Conservation (phyloP, 768 basidiomycete species). For the Cystobasidium onofrii region DNA sequence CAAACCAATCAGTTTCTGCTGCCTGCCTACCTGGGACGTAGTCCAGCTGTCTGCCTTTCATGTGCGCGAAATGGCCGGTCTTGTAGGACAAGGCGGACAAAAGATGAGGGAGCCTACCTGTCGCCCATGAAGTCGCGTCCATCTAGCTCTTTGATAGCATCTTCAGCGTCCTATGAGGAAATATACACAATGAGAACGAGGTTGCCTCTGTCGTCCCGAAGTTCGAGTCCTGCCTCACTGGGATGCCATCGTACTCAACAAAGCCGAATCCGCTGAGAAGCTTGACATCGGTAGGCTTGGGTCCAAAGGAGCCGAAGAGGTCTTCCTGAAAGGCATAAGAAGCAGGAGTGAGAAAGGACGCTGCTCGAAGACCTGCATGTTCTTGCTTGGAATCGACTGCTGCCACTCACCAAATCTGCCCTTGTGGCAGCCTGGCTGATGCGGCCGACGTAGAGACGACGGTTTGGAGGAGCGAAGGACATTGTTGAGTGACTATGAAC, state of each 20-base stretch:
- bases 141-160: conserved; percentile 68
- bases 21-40: too few species aligned
- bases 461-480: conserved; percentile 24
- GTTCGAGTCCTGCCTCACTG: conserved; percentile 51
- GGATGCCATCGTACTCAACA: conserved; percentile 82
- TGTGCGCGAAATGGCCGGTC: neutral
- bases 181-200: neutral
- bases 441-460: conserved; percentile 41
- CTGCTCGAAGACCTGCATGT: neutral
- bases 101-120: conserved; percentile 51
- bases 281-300: conserved; percentile 39
- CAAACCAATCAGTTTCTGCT: too few species aligned
- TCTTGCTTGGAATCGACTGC: neutral
- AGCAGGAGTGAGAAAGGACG: neutral
- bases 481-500: neutral
- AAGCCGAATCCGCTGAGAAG: conserved; percentile 69
- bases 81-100: neutral
- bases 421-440: conserved; percentile 35
- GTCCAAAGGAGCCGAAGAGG: conserved; percentile 30
- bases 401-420: conserved; percentile 30
- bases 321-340: conserved; percentile 30
- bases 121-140: conserved; percentile 74
- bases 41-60: too few species aligned
- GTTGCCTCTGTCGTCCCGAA: conserved; percentile 21
- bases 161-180: conserved; percentile 72